Evolutionary conservation across 2,329 filamentous ascomycete genomes (phyloP), one percentile per base, ranked within the genome.

Genomic region (Periconia sp.): DNA sequence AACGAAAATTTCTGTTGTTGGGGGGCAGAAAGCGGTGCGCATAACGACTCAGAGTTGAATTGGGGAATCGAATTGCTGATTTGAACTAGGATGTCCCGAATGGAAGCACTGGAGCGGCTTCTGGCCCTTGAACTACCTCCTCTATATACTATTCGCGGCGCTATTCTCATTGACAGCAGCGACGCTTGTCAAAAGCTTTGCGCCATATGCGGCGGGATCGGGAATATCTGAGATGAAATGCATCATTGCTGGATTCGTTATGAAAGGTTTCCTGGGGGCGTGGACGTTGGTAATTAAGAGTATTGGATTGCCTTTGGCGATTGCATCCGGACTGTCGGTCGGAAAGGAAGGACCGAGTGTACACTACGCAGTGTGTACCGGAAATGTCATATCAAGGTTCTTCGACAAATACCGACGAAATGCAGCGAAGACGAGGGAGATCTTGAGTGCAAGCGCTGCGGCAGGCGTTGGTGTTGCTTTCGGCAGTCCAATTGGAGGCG

Each of bases 181-280:
- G 1, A 85, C 81, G 25, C 78, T 99, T 28, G 94, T 99, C 64
- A 94, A 90, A 67, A 85, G 84, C 1, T 97, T 94, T 70, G 92
- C 94, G 4, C 94, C 94, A 0, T 99, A 99, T 68, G 94, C 94
- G 9, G 94, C 94, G 23, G 94, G 94, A 12, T 96, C 90, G 10
- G 94, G 94, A 28, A 99, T 99, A 45, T 96, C 91, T 10, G 94
- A 99, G 74, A 99, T 99, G 79, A 99, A 99, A 72, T 96, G 91
- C 72, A 97, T 99, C 65, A 96, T 99, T 64, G 94, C 92, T 4
- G 94, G 94, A 3, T 99, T 99, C 67, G 89, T 97, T 36, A 99
- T 99, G 94, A 96, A 97, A 72, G 94, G 92, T 0, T 99, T 99
- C 63, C 79, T 99, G 12, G 91, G 92, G 15, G 86, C 87, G 59